Evolutionary conservation across 2,329 filamentous ascomycete genomes (phyloP).

Genomic region (Beauveria sp.): DNA sequence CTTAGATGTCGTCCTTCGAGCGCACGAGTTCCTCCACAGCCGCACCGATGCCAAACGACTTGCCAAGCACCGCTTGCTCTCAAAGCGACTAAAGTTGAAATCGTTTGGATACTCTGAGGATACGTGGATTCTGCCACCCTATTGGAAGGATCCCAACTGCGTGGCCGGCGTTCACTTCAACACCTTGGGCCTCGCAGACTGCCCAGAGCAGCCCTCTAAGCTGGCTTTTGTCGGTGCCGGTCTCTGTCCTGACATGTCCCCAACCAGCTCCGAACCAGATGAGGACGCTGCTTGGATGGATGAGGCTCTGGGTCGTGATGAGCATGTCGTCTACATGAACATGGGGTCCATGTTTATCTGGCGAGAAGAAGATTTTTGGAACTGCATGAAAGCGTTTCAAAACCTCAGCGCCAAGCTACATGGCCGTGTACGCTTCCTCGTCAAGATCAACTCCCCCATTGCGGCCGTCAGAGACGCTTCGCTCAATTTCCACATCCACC

Average conservation of each 20-base stretch:
- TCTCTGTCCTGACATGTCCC: neutral
- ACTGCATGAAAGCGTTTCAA: neutral
- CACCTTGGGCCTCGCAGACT: conserved; percentile 1
- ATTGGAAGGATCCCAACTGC: conserved; percentile 1
- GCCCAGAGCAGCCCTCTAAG: conserved; percentile 1
- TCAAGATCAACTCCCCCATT: conserved; percentile 1
- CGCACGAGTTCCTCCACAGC: neutral
- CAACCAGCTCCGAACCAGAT: neutral
- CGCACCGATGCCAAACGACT: neutral
- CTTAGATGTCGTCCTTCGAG: neutral
- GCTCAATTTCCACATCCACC: neutral
- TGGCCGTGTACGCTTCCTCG: neutral
- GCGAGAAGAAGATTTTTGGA: neutral
- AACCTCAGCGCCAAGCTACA: neutral
- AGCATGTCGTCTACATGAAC: neutral
- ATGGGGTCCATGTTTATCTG: conserved; percentile 6
- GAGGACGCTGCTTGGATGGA: neutral
- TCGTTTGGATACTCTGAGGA: neutral
- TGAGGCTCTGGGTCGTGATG: neutral
- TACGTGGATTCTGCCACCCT: neutral
- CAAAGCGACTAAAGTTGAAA: neutral
- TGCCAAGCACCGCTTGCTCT: neutral
- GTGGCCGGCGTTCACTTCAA: conserved; percentile 2
- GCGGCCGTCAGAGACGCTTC: neutral
- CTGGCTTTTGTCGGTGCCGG: conserved; percentile 3